Evolutionary conservation across 2,329 filamentous ascomycete genomes (phyloP), one percentile per base, ranked within the genome.

Genomic region (Neofusicoccum ribis): DNA sequence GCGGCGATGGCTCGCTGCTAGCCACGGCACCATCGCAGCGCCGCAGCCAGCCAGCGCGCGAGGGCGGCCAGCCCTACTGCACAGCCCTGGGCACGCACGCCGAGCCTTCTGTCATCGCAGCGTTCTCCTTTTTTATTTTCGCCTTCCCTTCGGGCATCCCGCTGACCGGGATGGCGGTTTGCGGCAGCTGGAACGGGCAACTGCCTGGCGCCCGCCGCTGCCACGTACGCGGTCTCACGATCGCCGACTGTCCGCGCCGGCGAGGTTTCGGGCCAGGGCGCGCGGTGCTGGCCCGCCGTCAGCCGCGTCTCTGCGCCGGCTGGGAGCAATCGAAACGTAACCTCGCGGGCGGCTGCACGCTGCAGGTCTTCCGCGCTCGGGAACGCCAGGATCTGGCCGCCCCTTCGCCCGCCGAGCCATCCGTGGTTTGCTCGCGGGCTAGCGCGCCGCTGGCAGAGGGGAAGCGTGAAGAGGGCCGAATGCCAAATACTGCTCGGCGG

Each of bases 321-420:
- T 36, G 46, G 61, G 36, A 36, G 61, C 61, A 63, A 54, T 46
- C 61, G 49, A 63, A 46, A 63, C 49, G 61, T 47, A 63, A 63
- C 61, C 61, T 47, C 54, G 12, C 47, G 39, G 61, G 37, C 61
- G 41, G 50, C 61, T 63, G 61, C 61, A 63, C 61, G 50, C 49
- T 63, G 61, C 61, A 63, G 61, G 61, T 63, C 61, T 63, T 63
- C 61, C 61, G 61, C 61, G 49, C 61, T 51, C 61, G 61, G 61
- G 61, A 63, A 49, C n/a, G 61, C 61, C 61, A 54, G 61, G 61
- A 63, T 63, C 61, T 63, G 61, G 61, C 61, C 61, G 61, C 50
- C 37, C 49, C 56, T 63, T 46, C 41, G 61, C 49, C 61, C 50
- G 49, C 61, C 61, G 61, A 44, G 61, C 61, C 61, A 63, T 63